These are phyloP conservation scores for Exophiala bonariae DNA, from an alignment of 2,329 filamentous ascomycete genomes.

Conservation along the genomic window DNA sequence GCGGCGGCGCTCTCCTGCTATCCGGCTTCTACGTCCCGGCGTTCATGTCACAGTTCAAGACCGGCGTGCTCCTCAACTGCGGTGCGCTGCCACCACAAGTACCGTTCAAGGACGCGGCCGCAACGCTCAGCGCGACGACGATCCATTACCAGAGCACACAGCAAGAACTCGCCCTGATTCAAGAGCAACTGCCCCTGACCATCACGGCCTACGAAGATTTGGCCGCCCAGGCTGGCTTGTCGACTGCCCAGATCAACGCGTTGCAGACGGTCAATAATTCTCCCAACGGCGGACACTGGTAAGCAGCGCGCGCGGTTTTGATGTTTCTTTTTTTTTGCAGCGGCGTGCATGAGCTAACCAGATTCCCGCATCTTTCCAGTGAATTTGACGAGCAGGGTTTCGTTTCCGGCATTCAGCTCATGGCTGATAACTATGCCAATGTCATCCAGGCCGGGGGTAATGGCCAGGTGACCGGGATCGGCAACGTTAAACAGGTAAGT, in stretches of 20 bases:
- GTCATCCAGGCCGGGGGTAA: constrained; percentile 34
- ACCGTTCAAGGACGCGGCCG: constrained; percentile 42
- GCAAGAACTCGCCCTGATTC: constrained; percentile 51
- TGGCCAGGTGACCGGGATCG: constrained; percentile 53
- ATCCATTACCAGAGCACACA: constrained; percentile 60
- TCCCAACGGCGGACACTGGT: constrained; percentile 55
- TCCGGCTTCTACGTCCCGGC: constrained; percentile 60
- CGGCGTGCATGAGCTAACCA: too few relatives aligned
- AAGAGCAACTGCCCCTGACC: constrained; percentile 52
- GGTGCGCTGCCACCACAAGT: constrained; percentile 57
- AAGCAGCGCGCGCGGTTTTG: too few relatives aligned
- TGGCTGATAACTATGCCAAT: constrained; percentile 87
- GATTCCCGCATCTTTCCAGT: too few relatives aligned
- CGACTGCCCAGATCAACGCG: constrained; percentile 45
- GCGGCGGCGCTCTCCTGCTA: constrained; percentile 55
- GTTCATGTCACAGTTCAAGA: constrained; percentile 54
- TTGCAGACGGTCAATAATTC: constrained; percentile 60
- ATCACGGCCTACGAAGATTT: constrained; percentile 54
- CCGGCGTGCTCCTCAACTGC: constrained; percentile 58
- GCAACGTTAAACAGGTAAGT: constrained; percentile 45
- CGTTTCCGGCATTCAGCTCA: constrained; percentile 59
- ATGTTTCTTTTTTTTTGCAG: too few relatives aligned
- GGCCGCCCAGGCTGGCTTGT: constrained; percentile 46
- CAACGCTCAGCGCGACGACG: constrained; percentile 45
- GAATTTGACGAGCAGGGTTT: constrained; percentile 58